Evolutionary conservation across 202 grass and related monocot genomes (phyloP), one percentile per base, ranked within the genome.

Genomic region (Brachypodium distachyon): DNA sequence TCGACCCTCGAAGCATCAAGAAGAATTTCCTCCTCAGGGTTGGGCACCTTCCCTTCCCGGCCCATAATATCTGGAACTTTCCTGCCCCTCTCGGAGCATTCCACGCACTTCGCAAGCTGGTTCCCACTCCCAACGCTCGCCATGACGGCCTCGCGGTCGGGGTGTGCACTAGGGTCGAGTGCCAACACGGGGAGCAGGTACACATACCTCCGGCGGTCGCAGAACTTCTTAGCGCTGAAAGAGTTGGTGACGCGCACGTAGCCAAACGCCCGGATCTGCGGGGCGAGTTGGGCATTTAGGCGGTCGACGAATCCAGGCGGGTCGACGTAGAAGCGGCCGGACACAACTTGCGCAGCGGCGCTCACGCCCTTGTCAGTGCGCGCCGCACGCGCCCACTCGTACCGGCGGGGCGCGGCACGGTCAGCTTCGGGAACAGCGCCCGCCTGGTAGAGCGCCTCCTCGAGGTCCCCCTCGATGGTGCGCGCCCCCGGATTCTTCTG

Each of bases 311-410:
- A 84, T 17, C 82, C 89, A 0, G 89, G 87, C 4, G 91, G 91
- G 67, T 98, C 95, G 11, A 95, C 85, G 70, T 86, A 92, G 82
- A 98, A 98, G 46, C 95, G 85, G 4, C 95, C 91, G 6, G 95
- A 95, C 40, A 98, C 91, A 3, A 98, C 91, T 74, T 98, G 91
- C 23, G 89, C 91, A 3, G 83, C 87, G 21, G 91, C 91, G 44
- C 87, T 92, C 18, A 98, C 95, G 33, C 95, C 95, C 81, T 98
- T 98, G 77, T 98, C 95, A 6, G 91, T 98, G 55, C 95, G 91
- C 29, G 91, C 95, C 12, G 91, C 84, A 56, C 89, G 91, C 33
- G 91, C 91, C 95, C 89, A 95, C 12, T 95, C 95, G 58, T 78
- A 98, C 9, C 95, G 78, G 23, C 77, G 86, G 17, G 91, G 85